These are phyloP conservation scores for Rubia tinctorum DNA, from an alignment of 305 asterid genomes.

Conservation along the genomic window DNA sequence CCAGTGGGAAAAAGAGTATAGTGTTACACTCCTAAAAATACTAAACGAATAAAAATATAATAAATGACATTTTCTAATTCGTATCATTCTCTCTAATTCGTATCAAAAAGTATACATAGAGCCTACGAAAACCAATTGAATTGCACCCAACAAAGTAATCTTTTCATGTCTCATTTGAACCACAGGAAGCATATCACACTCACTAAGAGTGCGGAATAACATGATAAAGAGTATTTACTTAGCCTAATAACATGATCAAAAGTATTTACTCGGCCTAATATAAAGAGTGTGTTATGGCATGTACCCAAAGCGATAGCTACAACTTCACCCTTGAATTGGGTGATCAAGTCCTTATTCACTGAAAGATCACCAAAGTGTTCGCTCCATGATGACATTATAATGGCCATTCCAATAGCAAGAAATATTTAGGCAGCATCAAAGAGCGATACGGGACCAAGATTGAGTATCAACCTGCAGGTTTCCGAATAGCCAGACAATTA, in stretches of 20 bases:
- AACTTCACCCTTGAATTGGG: slow-evolving; percentile 90
- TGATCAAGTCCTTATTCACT: slow-evolving; percentile 85
- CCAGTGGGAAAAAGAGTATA: too few relatives aligned
- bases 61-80: too few relatives aligned
- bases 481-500: slow-evolving; percentile 83
- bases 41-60: too few relatives aligned
- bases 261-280: not conserved
- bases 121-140: slow-evolving; percentile 96
- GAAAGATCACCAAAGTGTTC: slow-evolving; percentile 96
- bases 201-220: too few relatives aligned
- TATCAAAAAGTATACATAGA: slow-evolving; percentile 99
- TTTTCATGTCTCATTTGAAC: slow-evolving; percentile 92
- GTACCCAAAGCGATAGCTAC: slow-evolving; percentile 96
- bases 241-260: not conserved
- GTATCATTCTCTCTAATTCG: too few relatives aligned
- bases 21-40: too few relatives aligned
- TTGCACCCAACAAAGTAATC: slow-evolving; percentile 95
- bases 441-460: slow-evolving; percentile 93
- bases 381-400: slow-evolving; percentile 85
- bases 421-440: slow-evolving; percentile 89
- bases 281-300: slow-evolving; percentile 10
- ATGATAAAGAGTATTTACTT: slow-evolving; percentile 13
- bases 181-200: slow-evolving; percentile 20
- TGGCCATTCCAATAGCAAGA: slow-evolving; percentile 88
- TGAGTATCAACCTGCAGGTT: slow-evolving; percentile 79